These are phyloP conservation scores for Kwoniella sp. DNA, from an alignment of 768 basidiomycete genomes.

Conservation along the genomic window DNA sequence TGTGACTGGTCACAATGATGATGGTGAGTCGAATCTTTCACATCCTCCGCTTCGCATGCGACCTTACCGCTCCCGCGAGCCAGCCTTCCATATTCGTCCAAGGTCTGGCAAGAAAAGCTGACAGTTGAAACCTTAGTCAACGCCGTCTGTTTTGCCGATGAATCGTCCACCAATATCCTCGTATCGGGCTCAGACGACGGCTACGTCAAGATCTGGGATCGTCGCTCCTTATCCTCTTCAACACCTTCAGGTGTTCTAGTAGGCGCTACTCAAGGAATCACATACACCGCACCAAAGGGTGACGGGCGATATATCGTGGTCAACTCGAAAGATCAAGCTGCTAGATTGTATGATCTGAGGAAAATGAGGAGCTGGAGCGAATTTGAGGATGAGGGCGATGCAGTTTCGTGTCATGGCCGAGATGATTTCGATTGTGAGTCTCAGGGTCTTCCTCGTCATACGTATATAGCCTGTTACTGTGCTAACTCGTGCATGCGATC, in stretches of 20 bases:
- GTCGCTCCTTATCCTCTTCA: conserved; percentile 60
- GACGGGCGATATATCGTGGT: conserved; percentile 94
- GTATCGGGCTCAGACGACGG: conserved; percentile 94
- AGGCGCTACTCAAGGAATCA: conserved; percentile 92
- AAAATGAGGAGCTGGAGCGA: conserved; percentile 81
- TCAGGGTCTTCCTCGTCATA: neutral
- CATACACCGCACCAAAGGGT: conserved; percentile 91
- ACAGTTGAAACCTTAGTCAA: conserved; percentile 76
- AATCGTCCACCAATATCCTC: conserved; percentile 85
- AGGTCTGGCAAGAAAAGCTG: no score
- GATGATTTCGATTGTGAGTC: conserved; percentile 70
- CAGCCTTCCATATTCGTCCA: no score
- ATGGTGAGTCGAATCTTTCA: conserved; percentile 56
- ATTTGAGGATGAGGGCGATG: conserved; percentile 62
- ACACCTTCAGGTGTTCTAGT: conserved; percentile 91
- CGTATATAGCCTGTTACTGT: neutral
- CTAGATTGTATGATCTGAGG: conserved; percentile 89
- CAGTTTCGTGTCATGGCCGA: conserved; percentile 63
- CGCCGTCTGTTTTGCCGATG: conserved; percentile 91
- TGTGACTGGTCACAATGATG: conserved; percentile 82
- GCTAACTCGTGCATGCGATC: no score
- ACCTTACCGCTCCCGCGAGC: no score
- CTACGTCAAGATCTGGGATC: conserved; percentile 90
- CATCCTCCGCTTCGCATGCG: neutral
- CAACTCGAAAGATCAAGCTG: conserved; percentile 92